Evolutionary conservation across 2,329 filamentous ascomycete species (phyloP).

Genomic region (Curvularia lunata): DNA sequence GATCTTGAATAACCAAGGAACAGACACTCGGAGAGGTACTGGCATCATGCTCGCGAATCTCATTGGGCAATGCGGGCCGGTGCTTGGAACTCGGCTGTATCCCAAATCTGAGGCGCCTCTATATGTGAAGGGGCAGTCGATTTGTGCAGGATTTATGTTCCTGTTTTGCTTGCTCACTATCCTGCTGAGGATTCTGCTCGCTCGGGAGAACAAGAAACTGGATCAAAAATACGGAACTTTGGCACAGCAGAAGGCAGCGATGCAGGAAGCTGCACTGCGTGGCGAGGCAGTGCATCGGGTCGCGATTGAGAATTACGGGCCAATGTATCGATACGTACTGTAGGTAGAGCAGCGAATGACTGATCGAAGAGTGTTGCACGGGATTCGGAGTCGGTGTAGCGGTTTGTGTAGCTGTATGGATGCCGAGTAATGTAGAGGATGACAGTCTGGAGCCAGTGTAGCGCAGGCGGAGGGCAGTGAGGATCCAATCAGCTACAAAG

Average conservation of each 20-base stretch:
- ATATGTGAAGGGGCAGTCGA: constrained; percentile 45
- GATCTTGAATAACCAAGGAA: constrained; percentile 72
- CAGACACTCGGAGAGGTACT: constrained; percentile 69
- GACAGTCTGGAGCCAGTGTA: neutral
- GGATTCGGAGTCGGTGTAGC: neutral
- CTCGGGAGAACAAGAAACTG: constrained; percentile 48
- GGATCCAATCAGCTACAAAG: constrained; percentile 8
- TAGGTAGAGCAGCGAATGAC: neutral
- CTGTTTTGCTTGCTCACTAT: constrained; percentile 43
- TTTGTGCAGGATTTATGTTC: constrained; percentile 50
- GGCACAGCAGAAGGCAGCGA: constrained; percentile 33
- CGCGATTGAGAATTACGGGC: constrained; percentile 46
- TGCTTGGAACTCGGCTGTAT: constrained; percentile 47
- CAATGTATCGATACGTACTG: constrained; percentile 41
- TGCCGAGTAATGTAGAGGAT: constrained; percentile 3
- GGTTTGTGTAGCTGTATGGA: neutral
- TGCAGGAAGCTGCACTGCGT: constrained; percentile 24
- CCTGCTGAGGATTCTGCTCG: constrained; percentile 38
- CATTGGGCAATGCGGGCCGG: constrained; percentile 61
- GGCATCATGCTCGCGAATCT: constrained; percentile 71
- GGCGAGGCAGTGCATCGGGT: constrained; percentile 24
- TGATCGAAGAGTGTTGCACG: neutral
- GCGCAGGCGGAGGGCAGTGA: neutral
- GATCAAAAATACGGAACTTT: constrained; percentile 43
- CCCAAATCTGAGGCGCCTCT: constrained; percentile 40